Evolutionary conservation across 192 early-diverging fungal species (phyloP).

Genomic region (Umbelopsis isabellina): DNA sequence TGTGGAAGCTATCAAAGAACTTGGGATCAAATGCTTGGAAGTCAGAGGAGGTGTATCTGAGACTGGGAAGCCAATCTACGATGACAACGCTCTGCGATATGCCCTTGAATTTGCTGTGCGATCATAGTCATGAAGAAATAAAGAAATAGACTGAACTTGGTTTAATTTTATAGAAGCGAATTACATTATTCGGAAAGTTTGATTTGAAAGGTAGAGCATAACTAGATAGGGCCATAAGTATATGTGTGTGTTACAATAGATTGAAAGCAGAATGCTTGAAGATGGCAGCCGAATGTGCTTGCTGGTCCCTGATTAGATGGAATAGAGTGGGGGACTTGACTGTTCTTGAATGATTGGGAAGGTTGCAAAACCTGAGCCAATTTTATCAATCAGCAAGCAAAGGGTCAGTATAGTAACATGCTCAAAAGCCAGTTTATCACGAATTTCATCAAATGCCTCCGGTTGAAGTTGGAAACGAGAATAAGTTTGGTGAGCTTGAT

Average conservation of each 20-base stretch:
- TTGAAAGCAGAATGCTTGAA: too few relatives aligned
- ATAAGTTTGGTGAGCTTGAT: neutral
- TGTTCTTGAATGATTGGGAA: neutral
- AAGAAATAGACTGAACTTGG: neutral
- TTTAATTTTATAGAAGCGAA: neutral
- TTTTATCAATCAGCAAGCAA: neutral
- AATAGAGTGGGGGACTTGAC: too few relatives aligned
- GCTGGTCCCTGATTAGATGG: neutral
- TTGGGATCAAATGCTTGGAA: conserved; percentile 52
- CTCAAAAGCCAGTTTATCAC: conserved; percentile 7
- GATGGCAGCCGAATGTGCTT: neutral
- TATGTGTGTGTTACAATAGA: too few relatives aligned
- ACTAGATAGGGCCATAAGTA: too few relatives aligned
- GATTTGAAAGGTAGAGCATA: neutral
- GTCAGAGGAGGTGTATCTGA: conserved; percentile 1
- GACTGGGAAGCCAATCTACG: conserved; percentile 5
- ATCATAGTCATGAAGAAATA: neutral
- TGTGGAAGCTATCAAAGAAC: conserved; percentile 42
- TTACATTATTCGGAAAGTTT: neutral
- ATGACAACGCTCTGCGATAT: neutral
- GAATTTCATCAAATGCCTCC: neutral
- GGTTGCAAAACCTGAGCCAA: neutral
- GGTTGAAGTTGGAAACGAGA: neutral
- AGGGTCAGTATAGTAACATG: conserved; percentile 6
- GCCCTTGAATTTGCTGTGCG: neutral